Percentiles rank a stretch among this genome's conserved stretches.
These are phyloP conservation scores for Peronospora belbahrii DNA, from an alignment of 352 stramenopile genomes.

Conservation along the genomic window DNA sequence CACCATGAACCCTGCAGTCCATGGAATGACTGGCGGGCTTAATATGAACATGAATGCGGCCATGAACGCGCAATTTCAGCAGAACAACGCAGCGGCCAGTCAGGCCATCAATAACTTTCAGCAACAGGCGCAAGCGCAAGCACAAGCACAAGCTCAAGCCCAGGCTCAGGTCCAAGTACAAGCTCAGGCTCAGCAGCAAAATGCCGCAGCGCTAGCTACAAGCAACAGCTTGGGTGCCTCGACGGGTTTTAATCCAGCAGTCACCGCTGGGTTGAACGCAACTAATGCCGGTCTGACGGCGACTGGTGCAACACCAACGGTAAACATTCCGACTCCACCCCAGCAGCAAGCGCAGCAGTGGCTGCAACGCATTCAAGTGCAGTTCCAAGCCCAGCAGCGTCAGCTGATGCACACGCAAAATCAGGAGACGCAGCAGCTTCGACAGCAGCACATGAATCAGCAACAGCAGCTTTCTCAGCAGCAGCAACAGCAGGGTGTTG, in stretches of 20 bases:
- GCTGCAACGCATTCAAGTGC: constrained; percentile 73
- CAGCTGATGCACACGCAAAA: constrained; percentile 65
- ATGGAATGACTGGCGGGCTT: constrained; percentile 24
- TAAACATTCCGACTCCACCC: constrained; percentile 30
- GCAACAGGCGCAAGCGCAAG: constrained; percentile 36
- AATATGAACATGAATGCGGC: constrained; percentile 36
- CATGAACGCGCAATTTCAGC: constrained; percentile 36
- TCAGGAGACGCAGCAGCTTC: constrained; percentile 69
- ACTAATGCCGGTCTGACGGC: constrained; percentile 19
- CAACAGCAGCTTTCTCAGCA: constrained; percentile 67
- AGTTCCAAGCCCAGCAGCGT: constrained; percentile 75
- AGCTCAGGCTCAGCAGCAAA: constrained; percentile 20
- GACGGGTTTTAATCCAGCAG: constrained; percentile 24
- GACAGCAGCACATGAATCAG: constrained; percentile 66
- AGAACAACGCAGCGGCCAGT: constrained; percentile 27
- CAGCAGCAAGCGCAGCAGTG: constrained; percentile 74
- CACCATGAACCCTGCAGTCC: constrained; percentile 19
- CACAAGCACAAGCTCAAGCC: constrained; percentile 23
- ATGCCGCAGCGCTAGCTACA: constrained; percentile 13
- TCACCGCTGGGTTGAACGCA: constrained; percentile 21
- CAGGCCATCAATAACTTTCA: constrained; percentile 54
- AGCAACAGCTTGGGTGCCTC: constrained; percentile 19
- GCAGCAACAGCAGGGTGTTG: constrained; percentile 56
- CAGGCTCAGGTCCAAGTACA: constrained; percentile 23
- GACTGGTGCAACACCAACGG: constrained; percentile 14